Conservation (phyloP, 2,329 filamentous ascomycete species). For the Exophiala sideris region DNA sequence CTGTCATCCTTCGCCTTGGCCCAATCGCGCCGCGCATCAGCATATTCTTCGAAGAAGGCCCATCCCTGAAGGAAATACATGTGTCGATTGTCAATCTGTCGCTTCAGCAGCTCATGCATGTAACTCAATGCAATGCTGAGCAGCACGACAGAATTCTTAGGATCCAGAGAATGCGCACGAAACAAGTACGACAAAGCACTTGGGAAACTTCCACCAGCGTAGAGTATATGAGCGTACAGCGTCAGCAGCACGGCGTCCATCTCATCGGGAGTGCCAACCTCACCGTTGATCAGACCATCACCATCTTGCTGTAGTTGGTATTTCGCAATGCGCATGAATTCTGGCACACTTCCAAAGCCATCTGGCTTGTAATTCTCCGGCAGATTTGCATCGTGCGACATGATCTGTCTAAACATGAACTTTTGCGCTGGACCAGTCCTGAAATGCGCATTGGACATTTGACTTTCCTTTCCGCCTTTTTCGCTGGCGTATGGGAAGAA, state of each 20-base stretch:
- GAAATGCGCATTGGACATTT: constrained; percentile 51
- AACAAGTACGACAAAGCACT: constrained; percentile 87
- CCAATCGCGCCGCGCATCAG: constrained; percentile 50
- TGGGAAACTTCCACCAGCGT: constrained; percentile 76
- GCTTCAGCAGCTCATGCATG: constrained; percentile 83
- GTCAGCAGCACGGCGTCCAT: constrained; percentile 80
- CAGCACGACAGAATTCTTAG: constrained; percentile 61
- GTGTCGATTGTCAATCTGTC: constrained; percentile 85
- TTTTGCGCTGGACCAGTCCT: constrained; percentile 73
- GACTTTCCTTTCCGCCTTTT: constrained; percentile 34
- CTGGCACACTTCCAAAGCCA: constrained; percentile 36
- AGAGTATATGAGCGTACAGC: constrained; percentile 86
- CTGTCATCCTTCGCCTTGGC: background rate
- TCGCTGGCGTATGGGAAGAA: constrained; percentile 61
- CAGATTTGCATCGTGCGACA: constrained; percentile 74
- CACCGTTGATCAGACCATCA: constrained; percentile 31
- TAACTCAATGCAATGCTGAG: constrained; percentile 80
- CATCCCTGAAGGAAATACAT: constrained; percentile 83
- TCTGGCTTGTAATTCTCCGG: constrained; percentile 45
- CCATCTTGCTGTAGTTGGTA: constrained; percentile 22
- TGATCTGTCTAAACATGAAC: constrained; percentile 86
- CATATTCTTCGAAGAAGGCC: constrained; percentile 73
- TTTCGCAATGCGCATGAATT: constrained; percentile 25
- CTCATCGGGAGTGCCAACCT: constrained; percentile 36
- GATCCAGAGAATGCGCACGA: constrained; percentile 53